These are phyloP conservation scores for Exidia glandulosa DNA, from an alignment of 768 basidiomycete genomes.

Conservation along the genomic window DNA sequence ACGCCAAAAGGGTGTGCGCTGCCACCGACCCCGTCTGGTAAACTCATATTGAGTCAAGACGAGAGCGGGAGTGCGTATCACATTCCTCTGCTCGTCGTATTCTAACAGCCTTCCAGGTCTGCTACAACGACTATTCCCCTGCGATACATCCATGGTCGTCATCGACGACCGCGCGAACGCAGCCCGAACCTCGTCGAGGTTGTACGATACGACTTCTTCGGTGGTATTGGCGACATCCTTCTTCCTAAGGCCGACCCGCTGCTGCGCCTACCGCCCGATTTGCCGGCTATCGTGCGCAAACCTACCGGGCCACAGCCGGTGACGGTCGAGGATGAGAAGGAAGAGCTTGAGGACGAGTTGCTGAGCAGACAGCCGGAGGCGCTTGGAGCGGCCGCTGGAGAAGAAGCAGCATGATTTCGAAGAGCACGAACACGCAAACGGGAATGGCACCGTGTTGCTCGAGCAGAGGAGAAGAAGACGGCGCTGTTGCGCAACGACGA, in stretches of 20 bases:
- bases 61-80: conserved; percentile 98
- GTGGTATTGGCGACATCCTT: conserved; percentile 95
- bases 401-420: conserved; percentile 76
- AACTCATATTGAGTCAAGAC: conserved; percentile 82
- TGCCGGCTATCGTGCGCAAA: conserved; percentile 15
- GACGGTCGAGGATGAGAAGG: conserved; percentile 26
- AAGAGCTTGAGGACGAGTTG: conserved; percentile 35
- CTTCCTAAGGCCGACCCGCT: conserved; percentile 56
- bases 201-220: conserved; percentile 95
- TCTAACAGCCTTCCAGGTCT: conserved; percentile 25
- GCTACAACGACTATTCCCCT: conserved; percentile 85
- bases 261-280: not conserved
- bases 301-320: conserved; percentile 4
- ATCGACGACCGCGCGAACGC: conserved; percentile 99
- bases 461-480: conserved; percentile 26
- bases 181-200: conserved; percentile 95
- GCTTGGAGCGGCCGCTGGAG: conserved; percentile 75
- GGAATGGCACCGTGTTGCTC: conserved; percentile 1
- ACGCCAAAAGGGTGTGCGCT: conserved; percentile 89
- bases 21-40: conserved; percentile 93
- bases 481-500: conserved; percentile 85
- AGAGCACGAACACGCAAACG: conserved; percentile 24
- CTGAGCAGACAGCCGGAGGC: conserved; percentile 61
- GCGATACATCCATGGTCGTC: conserved; percentile 97
- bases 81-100: conserved; percentile 18